Base-by-base conservation (phyloP, 345 rosid genomes). In the Populus ilicifolia region DNA sequence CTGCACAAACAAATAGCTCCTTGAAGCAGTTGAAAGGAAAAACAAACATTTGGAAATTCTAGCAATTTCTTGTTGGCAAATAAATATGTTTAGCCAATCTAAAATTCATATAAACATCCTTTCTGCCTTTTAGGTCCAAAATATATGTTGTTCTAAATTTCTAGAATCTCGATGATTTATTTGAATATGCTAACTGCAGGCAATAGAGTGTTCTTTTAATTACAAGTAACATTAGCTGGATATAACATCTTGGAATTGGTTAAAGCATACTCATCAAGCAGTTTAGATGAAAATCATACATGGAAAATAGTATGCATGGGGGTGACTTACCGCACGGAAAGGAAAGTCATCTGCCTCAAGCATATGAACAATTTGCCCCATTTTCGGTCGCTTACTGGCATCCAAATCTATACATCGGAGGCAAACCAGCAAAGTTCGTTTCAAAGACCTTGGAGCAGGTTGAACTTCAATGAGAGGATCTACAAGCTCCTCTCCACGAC, bases 331-430 rank as follows among this genome's bases (percentile, higher is more conserved):
- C 18, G 90, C 27, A 74, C 98, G 97, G 75, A 89, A 95, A 72
- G 93, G 92, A 79, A 90, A 92, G 69, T 96, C 98, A 18, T 93
- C 98, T 11, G 91, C 93, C 78, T 93, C 99, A n/a, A 96, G 98
- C 99, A 96, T 90, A 81, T 93, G 98, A 81, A 92, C 89, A 63
- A 96, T 88, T 82, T 93, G 99, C 70, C 99, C 97, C 99, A 96
- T 96, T 88, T 93, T 93, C 29, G 98, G 98, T 36, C 99, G 85
- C 85, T 93, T 96, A 67, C 71, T 72, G 65, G 93, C 85, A 77
- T 93, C 98, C 84, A 92, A 82, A 85, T 96, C 99, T 74, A 93
- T 92, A 79, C 99, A 96, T 62, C 99, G 94, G 63, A 93, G 88
- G 82, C 99, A 96, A 56, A 96, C 87, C 56, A 96, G 86, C 83